Evolutionary conservation across 169 alveolate species (phyloP), one percentile per base, ranked within the genome.

Genomic region (Plasmodium vinckei): DNA sequence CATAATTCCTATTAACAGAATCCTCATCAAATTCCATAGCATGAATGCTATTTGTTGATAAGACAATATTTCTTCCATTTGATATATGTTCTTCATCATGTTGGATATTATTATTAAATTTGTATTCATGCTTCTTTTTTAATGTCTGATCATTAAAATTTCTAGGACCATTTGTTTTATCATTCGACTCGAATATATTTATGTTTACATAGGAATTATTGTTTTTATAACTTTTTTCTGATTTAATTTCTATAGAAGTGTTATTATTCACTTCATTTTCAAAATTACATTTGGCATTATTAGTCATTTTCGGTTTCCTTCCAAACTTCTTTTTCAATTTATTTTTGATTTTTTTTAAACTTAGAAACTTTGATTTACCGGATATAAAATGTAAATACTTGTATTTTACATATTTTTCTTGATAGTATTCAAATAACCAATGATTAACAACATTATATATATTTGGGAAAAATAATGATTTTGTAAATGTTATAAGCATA

Each of bases 371-470:
- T 19, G 57, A 65, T 17, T 73, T 61, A 7, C 82, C 73, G 5
- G 69, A 68, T 27, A 72, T n/a, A 23, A 49, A 64, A 23, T 39
- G 33, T 17, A 39, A 53, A 53, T 63, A 63, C 39, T 49, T 44
- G 17, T 69, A n/a, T 73, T 92, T 89, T n/a, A 51, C 49, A 17
- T 75, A 57, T 53, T 91, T 87, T 15, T 79, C 72, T 70, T 92
- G 91, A 60, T 65, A 72, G 27, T 88, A 93, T 33, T 67, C 73
- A 63, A 73, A 69, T 27, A 84, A 25, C 95, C 95, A 92, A 12
- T 92, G 93, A 60, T 87, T 89, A 39, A 92, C 72, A 70, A 87
- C 88, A 72, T 87, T 88, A 57, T 79, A 79, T 33, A 93, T 71
- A 65, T 89, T 87, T 4, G 94, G 94, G 15, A 75, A 91, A n/a